Base-by-base conservation (phyloP, 352 stramenopile genomes). In the Elongisporangium prolatum region DNA sequence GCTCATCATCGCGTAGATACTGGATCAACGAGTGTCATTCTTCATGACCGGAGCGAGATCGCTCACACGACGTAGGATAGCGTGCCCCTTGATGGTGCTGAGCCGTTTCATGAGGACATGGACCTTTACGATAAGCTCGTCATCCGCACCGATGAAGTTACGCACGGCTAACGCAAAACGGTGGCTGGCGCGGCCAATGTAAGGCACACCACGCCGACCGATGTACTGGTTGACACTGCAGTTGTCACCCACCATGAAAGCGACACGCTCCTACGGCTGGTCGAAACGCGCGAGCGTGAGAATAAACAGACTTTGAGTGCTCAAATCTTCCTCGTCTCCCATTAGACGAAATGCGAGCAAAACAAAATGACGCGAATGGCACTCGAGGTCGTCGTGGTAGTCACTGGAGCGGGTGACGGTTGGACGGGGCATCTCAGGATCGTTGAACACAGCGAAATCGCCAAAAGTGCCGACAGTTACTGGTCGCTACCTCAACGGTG, bases 191-290 rank as follows among this genome's bases (percentile, higher is more conserved):
- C 57, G 65, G 25, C 62, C 57, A 56, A 69, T 61, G 2, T 61
- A n/a, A 17, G 57, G 37, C 21, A 59, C 54, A 0, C n/a, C 47
- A 16, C 48, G 48, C 0, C 20, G 48, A 22, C 57, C 49, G 28
- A 65, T 61, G 24, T 28, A 58, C 48, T 68, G 57, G 24, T 68
- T 65, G 20, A 68, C 62, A 13, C 28, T 56, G 37, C 57, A 64
- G 56, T 61, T 65, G 20, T 63, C 56, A 0, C 40, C 52, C 13
- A 59, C 37, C 57, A 65, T 53, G 22, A 61, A 65, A 8, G 51
- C n/a, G 18, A 61, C 62, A 21, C 50, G 24, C 10, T 53, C 48
- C 62, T 47, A 68, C 0, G 52, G 56, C 52, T 50, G 49, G 16
- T 57, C 9, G 22, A 57, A 61, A 8, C n/a, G 21, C 9, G 56